phyloP scores from a whole-genome alignment of 2,329 filamentous ascomycete species.

The Epichloe elymi region DNA sequence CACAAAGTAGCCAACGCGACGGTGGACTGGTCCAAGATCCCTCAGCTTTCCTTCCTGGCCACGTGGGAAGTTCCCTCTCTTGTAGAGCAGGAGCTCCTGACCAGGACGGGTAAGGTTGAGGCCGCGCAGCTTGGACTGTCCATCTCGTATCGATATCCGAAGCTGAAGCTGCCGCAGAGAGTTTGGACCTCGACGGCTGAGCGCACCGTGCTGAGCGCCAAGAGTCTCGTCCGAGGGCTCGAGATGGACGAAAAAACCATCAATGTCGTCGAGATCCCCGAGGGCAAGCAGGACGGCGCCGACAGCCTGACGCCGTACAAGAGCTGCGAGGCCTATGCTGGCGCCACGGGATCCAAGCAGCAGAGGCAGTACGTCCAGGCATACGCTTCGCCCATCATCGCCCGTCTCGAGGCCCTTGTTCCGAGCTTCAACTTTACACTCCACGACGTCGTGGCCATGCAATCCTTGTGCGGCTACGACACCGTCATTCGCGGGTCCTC shows the following conservation, averaged over 20 bases:
- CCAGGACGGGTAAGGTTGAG: conserved; percentile 46
- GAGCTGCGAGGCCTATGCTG: conserved; percentile 49
- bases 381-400: conserved; percentile 49
- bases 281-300: conserved; percentile 43
- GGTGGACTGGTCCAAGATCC: conserved; percentile 43
- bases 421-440: conserved; percentile 50
- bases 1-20: conserved; percentile 46
- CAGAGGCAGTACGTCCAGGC: conserved; percentile 33
- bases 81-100: conserved; percentile 45
- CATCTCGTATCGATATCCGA: conserved; percentile 40
- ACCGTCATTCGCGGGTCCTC: conserved; percentile 49
- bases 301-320: conserved; percentile 51
- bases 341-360: conserved; percentile 42
- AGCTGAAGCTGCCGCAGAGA: conserved; percentile 36
- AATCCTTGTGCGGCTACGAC: conserved; percentile 54
- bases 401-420: conserved; percentile 37
- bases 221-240: conserved; percentile 43
- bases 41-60: conserved; percentile 40
- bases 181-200: conserved; percentile 53
- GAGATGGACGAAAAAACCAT: conserved; percentile 40
- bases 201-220: conserved; percentile 43
- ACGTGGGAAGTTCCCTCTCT: conserved; percentile 46
- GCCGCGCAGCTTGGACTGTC: conserved; percentile 46
- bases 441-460: conserved; percentile 51
- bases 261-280: conserved; percentile 40